Evolutionary conservation across 305 asterid genomes (phyloP).

Genomic region (Fraxinus latifolia): DNA sequence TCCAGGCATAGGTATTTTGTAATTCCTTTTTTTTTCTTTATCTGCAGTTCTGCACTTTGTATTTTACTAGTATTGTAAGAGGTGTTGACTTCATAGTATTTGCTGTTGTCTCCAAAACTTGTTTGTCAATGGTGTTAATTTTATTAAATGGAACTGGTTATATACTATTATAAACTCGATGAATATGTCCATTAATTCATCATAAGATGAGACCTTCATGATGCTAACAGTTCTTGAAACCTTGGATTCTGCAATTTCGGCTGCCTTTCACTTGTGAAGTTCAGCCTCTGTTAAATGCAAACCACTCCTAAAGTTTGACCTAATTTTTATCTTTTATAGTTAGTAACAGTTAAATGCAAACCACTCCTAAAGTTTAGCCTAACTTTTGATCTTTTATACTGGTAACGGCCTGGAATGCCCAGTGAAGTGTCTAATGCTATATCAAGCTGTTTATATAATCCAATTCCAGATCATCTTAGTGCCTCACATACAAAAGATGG

Average conservation of each 20-base stretch:
- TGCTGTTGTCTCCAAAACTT: background rate
- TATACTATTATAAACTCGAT: background rate
- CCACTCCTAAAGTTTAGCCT: background rate
- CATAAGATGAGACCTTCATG: background rate
- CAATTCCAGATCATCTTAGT: background rate
- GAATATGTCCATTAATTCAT: background rate
- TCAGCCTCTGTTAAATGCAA: background rate
- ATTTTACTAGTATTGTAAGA: background rate
- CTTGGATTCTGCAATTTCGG: background rate
- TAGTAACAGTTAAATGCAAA: background rate
- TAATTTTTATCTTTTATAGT: background rate
- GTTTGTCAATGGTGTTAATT: background rate
- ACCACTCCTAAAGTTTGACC: background rate
- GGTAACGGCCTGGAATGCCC: background rate
- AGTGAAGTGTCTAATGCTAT: background rate
- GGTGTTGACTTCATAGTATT: background rate
- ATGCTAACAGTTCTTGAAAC: background rate
- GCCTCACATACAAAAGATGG: background rate
- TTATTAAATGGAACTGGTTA: background rate
- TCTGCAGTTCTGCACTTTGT: background rate
- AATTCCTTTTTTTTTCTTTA: slow-evolving; percentile 3
- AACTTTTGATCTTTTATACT: background rate
- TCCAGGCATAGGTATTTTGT: slow-evolving; percentile 32
- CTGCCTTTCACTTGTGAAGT: background rate
- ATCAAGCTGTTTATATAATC: background rate